Base-by-base conservation (phyloP, 2,329 filamentous ascomycete species). In the Chrysosporium keratinophilum region DNA sequence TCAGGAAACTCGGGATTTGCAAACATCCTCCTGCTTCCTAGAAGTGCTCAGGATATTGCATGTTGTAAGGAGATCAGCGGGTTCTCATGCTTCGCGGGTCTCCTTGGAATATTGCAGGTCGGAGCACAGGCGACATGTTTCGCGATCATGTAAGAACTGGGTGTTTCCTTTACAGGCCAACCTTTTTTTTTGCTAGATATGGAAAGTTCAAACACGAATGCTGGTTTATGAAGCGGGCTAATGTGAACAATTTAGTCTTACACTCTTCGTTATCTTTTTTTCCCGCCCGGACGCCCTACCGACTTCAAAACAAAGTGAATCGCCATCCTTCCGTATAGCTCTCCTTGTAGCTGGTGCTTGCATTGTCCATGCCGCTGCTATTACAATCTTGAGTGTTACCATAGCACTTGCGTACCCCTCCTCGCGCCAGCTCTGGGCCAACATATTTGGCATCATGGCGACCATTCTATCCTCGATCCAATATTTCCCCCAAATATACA, bases 241-340 rank as follows among this genome's bases (percentile, higher is more conserved):
- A 48, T 33, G 23, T 34, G 42, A 12, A 6, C 41, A 40, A 55
- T 50, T 20, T 61, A 97, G 91, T 60, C 82, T 97, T 50, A 76
- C 95, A 17, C 79, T 98, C n/a, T 98, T 95, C 72, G 80, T 97
- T 54, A 81, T 95, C 62, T 98, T 94, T 77, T 96, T 95, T 71
- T 87, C 87, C 35, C 83, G 84, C 62, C 74, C 42, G 76, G 74
- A 58, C 66, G 60, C 54, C 62, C 51, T 43, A 60, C 54, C 67
- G 71, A 64, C 64, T 69, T 57, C 65, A 58, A 57, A 62, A 57
- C 49, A 59, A 60, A 20, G 58, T 56, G 73, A 79, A 52, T 74
- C 78, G 57, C 82, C 84, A 15, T 84, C 78, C 53, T 91, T 87
- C 77, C 84, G 84, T 63, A 88, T 87, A 39, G 91, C 93, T 14